phyloP scores from a whole-genome alignment of 1,284 basidiomycete species.

The Ustilago cynodontis region DNA sequence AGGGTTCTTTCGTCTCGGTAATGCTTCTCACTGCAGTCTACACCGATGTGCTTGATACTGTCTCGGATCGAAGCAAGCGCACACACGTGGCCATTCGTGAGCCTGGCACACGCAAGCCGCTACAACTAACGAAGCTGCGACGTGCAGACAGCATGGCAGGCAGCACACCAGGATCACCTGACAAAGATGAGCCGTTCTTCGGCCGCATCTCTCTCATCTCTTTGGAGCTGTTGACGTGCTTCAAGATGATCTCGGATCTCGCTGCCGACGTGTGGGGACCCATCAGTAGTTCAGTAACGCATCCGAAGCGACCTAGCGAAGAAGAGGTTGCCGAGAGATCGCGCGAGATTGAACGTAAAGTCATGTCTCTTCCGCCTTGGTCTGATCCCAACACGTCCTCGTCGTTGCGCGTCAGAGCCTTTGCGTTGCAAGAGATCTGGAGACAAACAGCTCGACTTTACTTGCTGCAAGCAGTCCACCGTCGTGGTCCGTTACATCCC shows the following conservation, averaged over 20 bases:
- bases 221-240: conserved; percentile 48
- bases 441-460: conserved; percentile 47
- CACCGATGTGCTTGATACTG: conserved; percentile 46
- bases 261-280: conserved; percentile 53
- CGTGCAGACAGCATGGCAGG: conserved; percentile 6
- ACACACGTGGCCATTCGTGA: conserved; percentile 28
- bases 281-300: conserved; percentile 9
- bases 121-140: conserved; percentile 6
- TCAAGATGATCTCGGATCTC: conserved; percentile 52
- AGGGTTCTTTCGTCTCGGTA: conserved; percentile 31
- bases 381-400: conserved; percentile 39
- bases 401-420: conserved; percentile 38
- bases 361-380: conserved; percentile 45
- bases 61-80: conserved; percentile 33
- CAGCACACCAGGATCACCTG: not conserved
- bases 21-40: conserved; percentile 50
- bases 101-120: not conserved
- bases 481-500: conserved; percentile 42
- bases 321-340: conserved; percentile 32
- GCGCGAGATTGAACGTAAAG: conserved; percentile 37
- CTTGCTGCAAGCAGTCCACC: conserved; percentile 49
- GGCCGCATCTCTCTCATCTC: conserved; percentile 39
- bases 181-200: conserved; percentile 44
- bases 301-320: conserved; percentile 24
- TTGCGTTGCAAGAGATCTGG: conserved; percentile 58